Evolutionary conservation across 352 stramenopile species (phyloP).

Genomic region (Phytopythium montanum): DNA sequence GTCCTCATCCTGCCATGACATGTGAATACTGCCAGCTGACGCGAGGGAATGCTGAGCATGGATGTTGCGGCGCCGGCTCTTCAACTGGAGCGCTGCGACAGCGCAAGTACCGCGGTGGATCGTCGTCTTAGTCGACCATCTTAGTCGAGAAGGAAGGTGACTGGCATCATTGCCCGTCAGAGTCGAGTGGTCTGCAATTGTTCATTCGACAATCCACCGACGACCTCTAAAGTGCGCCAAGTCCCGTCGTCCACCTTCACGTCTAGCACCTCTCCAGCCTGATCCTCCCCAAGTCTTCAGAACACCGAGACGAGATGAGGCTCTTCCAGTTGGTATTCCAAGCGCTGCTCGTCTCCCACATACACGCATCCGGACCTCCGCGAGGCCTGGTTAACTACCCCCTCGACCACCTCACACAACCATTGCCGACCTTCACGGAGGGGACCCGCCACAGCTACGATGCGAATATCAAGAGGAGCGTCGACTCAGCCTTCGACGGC

Average conservation of each 20-base stretch:
- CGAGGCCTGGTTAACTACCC: background rate
- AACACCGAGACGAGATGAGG: background rate
- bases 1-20: too few species aligned
- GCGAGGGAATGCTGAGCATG: background rate
- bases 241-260: background rate
- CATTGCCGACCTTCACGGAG: background rate
- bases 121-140: slow-evolving; percentile 3
- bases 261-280: too few species aligned
- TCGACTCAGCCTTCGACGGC: background rate
- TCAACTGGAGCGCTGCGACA: background rate
- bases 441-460: slow-evolving; percentile 4
- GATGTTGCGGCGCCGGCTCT: background rate
- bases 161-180: background rate
- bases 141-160: background rate
- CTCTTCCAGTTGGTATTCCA: background rate
- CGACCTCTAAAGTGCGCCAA: background rate
- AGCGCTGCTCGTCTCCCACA: background rate
- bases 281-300: background rate
- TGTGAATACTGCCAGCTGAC: too few species aligned
- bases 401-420: slow-evolving; percentile 15
- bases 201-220: background rate
- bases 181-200: background rate
- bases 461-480: background rate
- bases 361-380: background rate
- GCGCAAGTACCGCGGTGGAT: background rate